phyloP scores from a whole-genome alignment of 2,329 filamentous ascomycete species.

The Exophiala mesophila region DNA sequence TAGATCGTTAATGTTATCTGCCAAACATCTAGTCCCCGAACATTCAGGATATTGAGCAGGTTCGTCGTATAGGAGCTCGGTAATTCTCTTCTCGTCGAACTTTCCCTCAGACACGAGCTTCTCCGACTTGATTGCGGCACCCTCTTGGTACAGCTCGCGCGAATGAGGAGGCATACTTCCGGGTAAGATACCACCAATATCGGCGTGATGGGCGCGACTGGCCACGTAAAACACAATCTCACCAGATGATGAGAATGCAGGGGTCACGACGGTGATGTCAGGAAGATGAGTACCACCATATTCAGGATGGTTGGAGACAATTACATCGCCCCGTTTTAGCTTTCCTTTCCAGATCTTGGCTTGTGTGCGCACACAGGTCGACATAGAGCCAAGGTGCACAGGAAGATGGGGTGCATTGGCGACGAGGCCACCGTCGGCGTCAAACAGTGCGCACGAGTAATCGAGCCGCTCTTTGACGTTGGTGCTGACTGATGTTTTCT shows the following conservation, averaged over 20 bases:
- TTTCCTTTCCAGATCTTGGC: slow-evolving; percentile 74
- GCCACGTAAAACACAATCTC: slow-evolving; percentile 79
- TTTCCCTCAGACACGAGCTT: slow-evolving; percentile 47
- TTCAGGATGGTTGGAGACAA: slow-evolving; percentile 80
- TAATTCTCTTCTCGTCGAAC: slow-evolving; percentile 74
- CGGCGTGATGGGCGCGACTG: slow-evolving; percentile 74
- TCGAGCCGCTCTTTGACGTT: slow-evolving; percentile 80
- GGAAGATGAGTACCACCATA: slow-evolving; percentile 79
- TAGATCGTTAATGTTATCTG: slow-evolving; percentile 79
- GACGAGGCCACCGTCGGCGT: slow-evolving; percentile 64
- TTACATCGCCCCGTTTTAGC: slow-evolving; percentile 71
- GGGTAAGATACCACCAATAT: slow-evolving; percentile 77
- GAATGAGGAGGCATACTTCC: slow-evolving; percentile 81
- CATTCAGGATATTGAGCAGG: slow-evolving; percentile 72
- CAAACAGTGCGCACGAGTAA: slow-evolving; percentile 73
- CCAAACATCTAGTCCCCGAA: slow-evolving; percentile 70
- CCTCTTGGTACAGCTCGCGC: slow-evolving; percentile 60
- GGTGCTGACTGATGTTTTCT: slow-evolving; percentile 52
- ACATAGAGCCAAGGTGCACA: slow-evolving; percentile 75
- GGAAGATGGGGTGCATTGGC: slow-evolving; percentile 74
- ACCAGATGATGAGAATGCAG: slow-evolving; percentile 59
- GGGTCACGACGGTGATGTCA: slow-evolving; percentile 77
- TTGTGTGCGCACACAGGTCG: slow-evolving; percentile 69
- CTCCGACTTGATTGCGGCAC: slow-evolving; percentile 59
- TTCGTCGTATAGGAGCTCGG: slow-evolving; percentile 65